phyloP scores from a whole-genome alignment of 192 early-diverging fungal genomes.

The Borealophlyctis nickersoniae region DNA sequence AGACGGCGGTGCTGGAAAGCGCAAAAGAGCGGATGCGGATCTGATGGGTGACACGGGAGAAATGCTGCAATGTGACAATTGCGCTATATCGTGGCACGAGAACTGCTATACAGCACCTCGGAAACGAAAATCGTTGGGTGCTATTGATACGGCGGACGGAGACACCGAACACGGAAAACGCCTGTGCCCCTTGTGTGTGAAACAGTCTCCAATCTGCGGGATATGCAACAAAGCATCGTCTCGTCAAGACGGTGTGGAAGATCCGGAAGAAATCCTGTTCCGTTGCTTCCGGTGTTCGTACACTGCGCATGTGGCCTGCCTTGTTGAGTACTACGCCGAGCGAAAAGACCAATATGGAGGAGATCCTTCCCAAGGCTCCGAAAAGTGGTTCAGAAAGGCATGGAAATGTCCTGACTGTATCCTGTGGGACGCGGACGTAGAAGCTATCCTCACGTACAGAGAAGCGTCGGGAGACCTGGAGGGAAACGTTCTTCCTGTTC shows the following conservation, averaged over 20 bases:
- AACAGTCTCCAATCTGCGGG: conserved; percentile 3
- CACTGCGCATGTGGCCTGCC: conserved; percentile 19
- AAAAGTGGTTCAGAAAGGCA: conserved; percentile 1
- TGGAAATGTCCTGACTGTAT: conserved; percentile 45
- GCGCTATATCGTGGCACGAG: conserved; percentile 15
- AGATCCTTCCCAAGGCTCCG: not conserved
- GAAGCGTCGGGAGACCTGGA: not conserved
- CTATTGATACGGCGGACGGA: not conserved
- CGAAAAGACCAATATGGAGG: conserved; percentile 9
- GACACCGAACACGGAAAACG: not conserved
- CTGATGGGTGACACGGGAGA: conserved; percentile 23
- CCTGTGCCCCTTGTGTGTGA: conserved; percentile 8
- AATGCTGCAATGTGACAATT: conserved; percentile 15
- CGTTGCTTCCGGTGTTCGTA: conserved; percentile 25
- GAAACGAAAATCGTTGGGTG: not conserved
- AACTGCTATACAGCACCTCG: conserved; percentile 2
- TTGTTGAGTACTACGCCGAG: conserved; percentile 15
- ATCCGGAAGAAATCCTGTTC: conserved; percentile 13
- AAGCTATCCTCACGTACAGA: conserved; percentile 24
- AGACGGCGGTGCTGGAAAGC: not conserved
- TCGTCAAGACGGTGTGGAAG: conserved; percentile 1
- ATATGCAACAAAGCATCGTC: not conserved
- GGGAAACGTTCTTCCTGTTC: not conserved
- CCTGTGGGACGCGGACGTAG: conserved; percentile 27
- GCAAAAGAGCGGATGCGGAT: conserved; percentile 11